phyloP scores from a whole-genome alignment of 805 yeast species.

The Grigorovia transvaalensis region DNA sequence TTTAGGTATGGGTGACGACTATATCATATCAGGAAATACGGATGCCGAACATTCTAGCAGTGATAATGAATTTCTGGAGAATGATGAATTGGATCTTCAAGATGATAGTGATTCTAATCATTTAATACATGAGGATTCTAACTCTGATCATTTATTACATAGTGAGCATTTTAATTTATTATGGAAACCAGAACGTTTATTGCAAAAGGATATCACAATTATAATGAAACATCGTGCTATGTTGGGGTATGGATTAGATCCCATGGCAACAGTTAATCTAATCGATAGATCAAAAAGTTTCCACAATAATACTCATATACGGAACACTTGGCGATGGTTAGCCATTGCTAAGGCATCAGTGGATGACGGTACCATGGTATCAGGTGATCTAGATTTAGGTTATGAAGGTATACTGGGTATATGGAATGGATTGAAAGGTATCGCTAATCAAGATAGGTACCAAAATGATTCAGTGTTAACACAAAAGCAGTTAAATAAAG shows the following conservation, averaged over 20 bases:
- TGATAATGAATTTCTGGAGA: conserved; percentile 3
- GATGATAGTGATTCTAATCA: conserved; percentile 8
- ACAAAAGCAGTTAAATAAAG: conserved; percentile 26
- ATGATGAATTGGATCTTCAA: conserved; percentile 4
- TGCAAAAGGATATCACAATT: conserved; percentile 65
- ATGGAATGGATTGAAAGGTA: conserved; percentile 66
- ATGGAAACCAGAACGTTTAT: conserved; percentile 34
- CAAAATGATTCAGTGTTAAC: conserved; percentile 20
- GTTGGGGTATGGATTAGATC: conserved; percentile 62
- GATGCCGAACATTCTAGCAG: conserved; percentile 14
- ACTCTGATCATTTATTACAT: conserved; percentile 8
- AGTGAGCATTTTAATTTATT: conserved; percentile 21
- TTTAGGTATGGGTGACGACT: conserved; percentile 22
- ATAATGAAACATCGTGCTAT: conserved; percentile 63
- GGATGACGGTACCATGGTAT: conserved; percentile 54
- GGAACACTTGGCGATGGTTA: conserved; percentile 90
- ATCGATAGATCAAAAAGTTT: conserved; percentile 42
- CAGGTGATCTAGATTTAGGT: conserved; percentile 67
- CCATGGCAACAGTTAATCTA: conserved; percentile 50
- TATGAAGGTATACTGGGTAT: conserved; percentile 82
- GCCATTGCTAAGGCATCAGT: conserved; percentile 58
- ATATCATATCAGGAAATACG: conserved; percentile 2
- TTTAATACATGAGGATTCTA: conserved; percentile 7
- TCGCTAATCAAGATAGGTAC: conserved; percentile 40
- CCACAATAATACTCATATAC: conserved; percentile 43